Conservation (phyloP, 225 moss, liverwort and hornwort species). For the Polytrichum formosum region DNA sequence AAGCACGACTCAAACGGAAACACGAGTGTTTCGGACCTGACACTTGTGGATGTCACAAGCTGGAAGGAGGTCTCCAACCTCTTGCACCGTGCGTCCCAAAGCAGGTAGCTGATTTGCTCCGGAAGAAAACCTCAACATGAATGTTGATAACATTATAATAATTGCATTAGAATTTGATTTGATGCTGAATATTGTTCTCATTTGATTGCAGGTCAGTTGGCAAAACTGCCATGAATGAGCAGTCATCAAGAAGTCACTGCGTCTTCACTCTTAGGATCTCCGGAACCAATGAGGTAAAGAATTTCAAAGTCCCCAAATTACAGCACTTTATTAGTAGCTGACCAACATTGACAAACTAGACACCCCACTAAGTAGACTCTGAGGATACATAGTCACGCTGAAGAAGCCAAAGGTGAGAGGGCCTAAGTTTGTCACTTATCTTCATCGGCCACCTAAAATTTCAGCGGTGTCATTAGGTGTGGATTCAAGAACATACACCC, state of each 20-base stretch:
- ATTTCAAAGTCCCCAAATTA: too few relatives aligned
- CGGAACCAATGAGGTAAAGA: slow-evolving; percentile 80
- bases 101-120: slow-evolving; percentile 48
- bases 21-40: slow-evolving; percentile 83
- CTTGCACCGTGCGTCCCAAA: slow-evolving; percentile 87
- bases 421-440: too few relatives aligned
- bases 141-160: background rate
- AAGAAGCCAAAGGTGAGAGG: too few relatives aligned
- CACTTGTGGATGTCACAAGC: slow-evolving; percentile 77
- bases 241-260: slow-evolving; percentile 97
- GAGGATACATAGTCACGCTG: too few relatives aligned
- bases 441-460: too few relatives aligned
- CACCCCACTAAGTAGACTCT: too few relatives aligned
- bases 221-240: slow-evolving; percentile 98
- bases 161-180: background rate
- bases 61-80: slow-evolving; percentile 96
- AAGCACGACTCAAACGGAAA: slow-evolving; percentile 82
- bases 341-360: too few relatives aligned
- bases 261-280: slow-evolving; percentile 95
- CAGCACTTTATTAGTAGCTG: too few relatives aligned
- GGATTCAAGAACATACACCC: too few relatives aligned
- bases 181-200: background rate
- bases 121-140: background rate
- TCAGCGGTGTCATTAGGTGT: too few relatives aligned
- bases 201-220: slow-evolving; percentile 67